Percentiles rank a stretch among this genome's conserved stretches.
These are phyloP conservation scores for Naganishia randhawae DNA, from an alignment of 768 basidiomycete species.

Conservation along the genomic window DNA sequence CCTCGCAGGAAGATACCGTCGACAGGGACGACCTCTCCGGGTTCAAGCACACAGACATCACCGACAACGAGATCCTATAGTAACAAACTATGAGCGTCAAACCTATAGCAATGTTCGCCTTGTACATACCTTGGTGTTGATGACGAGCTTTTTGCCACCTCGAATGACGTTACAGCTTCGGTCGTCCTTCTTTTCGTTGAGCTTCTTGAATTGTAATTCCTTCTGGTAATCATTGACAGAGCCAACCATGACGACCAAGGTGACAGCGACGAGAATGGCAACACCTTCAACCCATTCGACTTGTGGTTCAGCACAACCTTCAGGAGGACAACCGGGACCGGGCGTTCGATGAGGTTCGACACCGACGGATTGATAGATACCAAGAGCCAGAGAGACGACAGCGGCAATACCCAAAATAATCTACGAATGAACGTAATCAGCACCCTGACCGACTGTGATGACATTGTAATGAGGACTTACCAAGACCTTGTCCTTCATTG, in stretches of 20 bases:
- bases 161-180: slow-evolving; percentile 81
- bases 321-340: slow-evolving; percentile 44
- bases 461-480: slow-evolving; percentile 54
- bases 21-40: slow-evolving; percentile 92
- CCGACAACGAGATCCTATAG: slow-evolving; percentile 84
- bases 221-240: slow-evolving; percentile 98
- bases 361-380: slow-evolving; percentile 91
- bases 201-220: slow-evolving; percentile 84
- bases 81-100: slow-evolving; percentile 28
- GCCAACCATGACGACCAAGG: slow-evolving; percentile 68
- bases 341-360: slow-evolving; percentile 56
- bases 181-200: slow-evolving; percentile 95
- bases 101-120: neutral
- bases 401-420: slow-evolving; percentile 88
- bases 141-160: slow-evolving; percentile 61
- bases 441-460: neutral
- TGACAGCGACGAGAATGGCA: slow-evolving; percentile 56
- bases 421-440: slow-evolving; percentile 52
- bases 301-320: slow-evolving; percentile 58
- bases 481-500: slow-evolving; percentile 84
- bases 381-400: slow-evolving; percentile 84
- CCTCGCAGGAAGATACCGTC: slow-evolving; percentile 91
- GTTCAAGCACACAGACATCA: slow-evolving; percentile 84
- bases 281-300: slow-evolving; percentile 95
- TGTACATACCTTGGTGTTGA: slow-evolving; percentile 69